phyloP scores from a whole-genome alignment of 345 rosid species.

The Salix brachista region DNA sequence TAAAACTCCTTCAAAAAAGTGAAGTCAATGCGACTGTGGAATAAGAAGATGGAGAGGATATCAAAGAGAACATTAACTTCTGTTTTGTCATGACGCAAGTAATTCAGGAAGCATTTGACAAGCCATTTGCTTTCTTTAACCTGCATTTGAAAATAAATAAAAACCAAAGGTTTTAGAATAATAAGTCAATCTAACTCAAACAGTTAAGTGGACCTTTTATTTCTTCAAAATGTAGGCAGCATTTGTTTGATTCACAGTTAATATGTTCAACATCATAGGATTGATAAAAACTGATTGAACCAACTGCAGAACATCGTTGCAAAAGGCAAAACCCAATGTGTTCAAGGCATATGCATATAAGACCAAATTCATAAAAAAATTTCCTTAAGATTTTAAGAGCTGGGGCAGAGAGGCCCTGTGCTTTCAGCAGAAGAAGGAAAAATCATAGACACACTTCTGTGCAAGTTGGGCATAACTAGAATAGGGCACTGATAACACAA shows the following conservation, averaged over 20 bases:
- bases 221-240: neutral
- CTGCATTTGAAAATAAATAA: conserved; percentile 40
- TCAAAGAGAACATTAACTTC: conserved; percentile 92
- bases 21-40: conserved; percentile 90
- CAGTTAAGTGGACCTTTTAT: neutral
- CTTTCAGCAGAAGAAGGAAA: neutral
- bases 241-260: neutral
- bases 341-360: neutral
- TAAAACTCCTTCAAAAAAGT: conserved; percentile 97
- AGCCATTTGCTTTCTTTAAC: conserved; percentile 99
- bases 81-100: conserved; percentile 70
- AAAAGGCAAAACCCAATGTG: neutral
- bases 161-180: neutral
- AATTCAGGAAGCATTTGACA: conserved; percentile 90
- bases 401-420: neutral
- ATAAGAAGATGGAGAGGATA: conserved; percentile 85
- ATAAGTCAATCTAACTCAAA: neutral
- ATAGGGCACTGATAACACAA: neutral
- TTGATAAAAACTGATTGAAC: neutral
- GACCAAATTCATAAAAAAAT: neutral
- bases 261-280: neutral
- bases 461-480: neutral
- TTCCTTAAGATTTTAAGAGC: neutral
- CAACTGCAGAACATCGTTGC: neutral
- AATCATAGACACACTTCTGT: neutral